Evolutionary conservation across 1,139 yeast genomes (phyloP).

Genomic region (Geotrichum siamense): DNA sequence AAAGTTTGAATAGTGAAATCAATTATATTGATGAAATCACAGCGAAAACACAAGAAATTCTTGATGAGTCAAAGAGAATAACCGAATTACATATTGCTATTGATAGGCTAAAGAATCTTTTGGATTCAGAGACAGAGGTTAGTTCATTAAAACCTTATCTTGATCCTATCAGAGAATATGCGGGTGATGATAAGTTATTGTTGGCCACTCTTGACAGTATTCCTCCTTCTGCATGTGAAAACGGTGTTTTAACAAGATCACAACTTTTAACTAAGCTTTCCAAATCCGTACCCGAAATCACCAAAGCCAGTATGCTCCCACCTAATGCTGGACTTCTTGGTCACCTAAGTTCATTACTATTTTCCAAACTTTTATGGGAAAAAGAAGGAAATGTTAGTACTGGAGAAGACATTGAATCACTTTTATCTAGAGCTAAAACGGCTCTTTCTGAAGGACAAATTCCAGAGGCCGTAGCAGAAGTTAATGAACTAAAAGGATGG

Average conservation of each 20-base stretch:
- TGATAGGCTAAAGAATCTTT: conserved; percentile 45
- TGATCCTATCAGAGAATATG: conserved; percentile 28
- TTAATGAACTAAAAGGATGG: conserved; percentile 88
- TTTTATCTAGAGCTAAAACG: conserved; percentile 77
- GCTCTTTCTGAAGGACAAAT: conserved; percentile 71
- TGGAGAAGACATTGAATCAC: conserved; percentile 69
- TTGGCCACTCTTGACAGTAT: conserved; percentile 42
- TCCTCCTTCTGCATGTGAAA: conserved; percentile 44
- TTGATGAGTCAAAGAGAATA: conserved; percentile 49
- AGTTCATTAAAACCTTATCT: conserved; percentile 26
- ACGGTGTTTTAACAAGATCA: conserved; percentile 49
- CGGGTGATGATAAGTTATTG: conserved; percentile 35
- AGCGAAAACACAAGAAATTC: conserved; percentile 49
- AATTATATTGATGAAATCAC: conserved; percentile 54
- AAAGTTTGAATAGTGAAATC: conserved; percentile 52
- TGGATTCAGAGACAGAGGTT: conserved; percentile 38
- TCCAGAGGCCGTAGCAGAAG: conserved; percentile 88
- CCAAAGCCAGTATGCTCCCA: conserved; percentile 82
- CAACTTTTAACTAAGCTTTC: conserved; percentile 62
- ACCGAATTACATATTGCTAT: conserved; percentile 53
- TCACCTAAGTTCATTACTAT: conserved; percentile 70
- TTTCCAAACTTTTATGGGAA: conserved; percentile 64
- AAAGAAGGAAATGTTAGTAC: conserved; percentile 65
- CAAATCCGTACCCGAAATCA: conserved; percentile 73
- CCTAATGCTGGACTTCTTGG: conserved; percentile 95